Evolutionary conservation across 73 alveolate species (phyloP), one percentile per base, ranked within the genome.

Genomic region (Blepharisma stoltei): DNA sequence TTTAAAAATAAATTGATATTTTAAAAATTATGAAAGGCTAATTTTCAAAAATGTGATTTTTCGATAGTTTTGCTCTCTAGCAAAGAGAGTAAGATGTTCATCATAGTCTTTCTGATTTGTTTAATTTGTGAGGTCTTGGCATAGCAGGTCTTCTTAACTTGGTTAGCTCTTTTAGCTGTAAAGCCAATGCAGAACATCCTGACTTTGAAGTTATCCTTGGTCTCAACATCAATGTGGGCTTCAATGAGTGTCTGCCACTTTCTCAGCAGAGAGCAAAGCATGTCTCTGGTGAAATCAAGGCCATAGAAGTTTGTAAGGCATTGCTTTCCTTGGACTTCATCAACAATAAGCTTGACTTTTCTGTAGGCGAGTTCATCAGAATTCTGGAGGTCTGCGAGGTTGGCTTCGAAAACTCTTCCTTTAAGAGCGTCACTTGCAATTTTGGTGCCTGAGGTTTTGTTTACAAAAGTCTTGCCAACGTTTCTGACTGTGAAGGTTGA

Each of bases 231-330:
- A 54, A 93, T 95, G 65, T 81, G 83, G 84, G 97, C 94, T 81
- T 95, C 98, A 81, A 95, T 90, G 76, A 91, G 88, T 70, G 98
- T 88, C 76, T 93, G 94, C 96, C 97, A 92, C 88, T 95, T 95
- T 88, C 92, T 93, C 60, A 95, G 86, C 84, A 95, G 88, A 44
- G 94, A 86, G 92, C 97, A 88, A 78, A 89, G 84, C 83, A 77
- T 78, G 88, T 95, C 99, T 87, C 97, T 93, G 70, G 98, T 95
- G 71, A 92, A 81, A 83, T 94, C 98, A 84, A 95, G 70, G 20
- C 98, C 98, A 83, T 95, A 91, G 94, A 95, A 92, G 89, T 79
- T 80, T 50, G 98, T 95, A 83, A 83, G 81, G 87, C 96, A 89
- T 67, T 87, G 86, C 47, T 77, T 71, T 54, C 97, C 97, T 82